A percentile compares a stretch with the other conserved stretches of the same genome.
These are phyloP conservation scores for Aspergillus avenaceus DNA, from an alignment of 495 filamentous ascomycete genomes.

Conservation along the genomic window DNA sequence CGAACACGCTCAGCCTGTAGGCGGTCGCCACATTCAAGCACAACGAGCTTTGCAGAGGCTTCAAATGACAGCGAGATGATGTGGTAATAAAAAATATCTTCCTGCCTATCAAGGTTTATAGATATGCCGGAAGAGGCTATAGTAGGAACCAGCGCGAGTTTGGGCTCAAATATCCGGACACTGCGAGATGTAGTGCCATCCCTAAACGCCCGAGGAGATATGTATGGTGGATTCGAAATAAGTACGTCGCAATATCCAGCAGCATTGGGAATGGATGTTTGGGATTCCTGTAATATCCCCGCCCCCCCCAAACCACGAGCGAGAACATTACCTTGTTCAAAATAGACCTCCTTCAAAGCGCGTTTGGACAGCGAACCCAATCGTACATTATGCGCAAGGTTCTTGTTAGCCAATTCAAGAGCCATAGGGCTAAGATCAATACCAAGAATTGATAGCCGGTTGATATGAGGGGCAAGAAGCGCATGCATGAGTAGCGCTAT, in stretches of 20 bases:
- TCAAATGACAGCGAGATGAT: slow-evolving; percentile 23
- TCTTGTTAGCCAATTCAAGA: slow-evolving; percentile 55
- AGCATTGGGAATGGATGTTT: background rate
- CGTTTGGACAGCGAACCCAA: slow-evolving; percentile 19
- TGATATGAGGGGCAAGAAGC: slow-evolving; percentile 38
- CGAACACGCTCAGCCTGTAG: slow-evolving; percentile 32
- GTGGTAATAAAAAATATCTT: slow-evolving; percentile 38
- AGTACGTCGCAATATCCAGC: slow-evolving; percentile 58
- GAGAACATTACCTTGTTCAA: slow-evolving; percentile 55
- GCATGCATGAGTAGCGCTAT: slow-evolving; percentile 71
- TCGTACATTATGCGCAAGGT: slow-evolving; percentile 51
- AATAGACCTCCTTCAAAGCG: slow-evolving; percentile 40
- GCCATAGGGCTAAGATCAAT: slow-evolving; percentile 46
- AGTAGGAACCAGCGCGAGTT: slow-evolving; percentile 69
- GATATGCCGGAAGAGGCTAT: background rate
- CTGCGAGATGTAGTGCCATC: slow-evolving; percentile 58
- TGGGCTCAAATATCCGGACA: slow-evolving; percentile 78
- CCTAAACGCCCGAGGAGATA: slow-evolving; percentile 57
- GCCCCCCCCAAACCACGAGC: slow-evolving; percentile 13
- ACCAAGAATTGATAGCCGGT: slow-evolving; percentile 33
- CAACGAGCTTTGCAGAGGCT: slow-evolving; percentile 20
- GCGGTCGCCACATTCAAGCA: slow-evolving; percentile 37
- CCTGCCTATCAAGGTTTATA: slow-evolving; percentile 6
- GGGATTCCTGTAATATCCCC: slow-evolving; percentile 4
- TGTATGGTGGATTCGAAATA: slow-evolving; percentile 88